Evolutionary conservation across 2,329 filamentous ascomycete species (phyloP).

Genomic region (Stachybotrys echinatus): DNA sequence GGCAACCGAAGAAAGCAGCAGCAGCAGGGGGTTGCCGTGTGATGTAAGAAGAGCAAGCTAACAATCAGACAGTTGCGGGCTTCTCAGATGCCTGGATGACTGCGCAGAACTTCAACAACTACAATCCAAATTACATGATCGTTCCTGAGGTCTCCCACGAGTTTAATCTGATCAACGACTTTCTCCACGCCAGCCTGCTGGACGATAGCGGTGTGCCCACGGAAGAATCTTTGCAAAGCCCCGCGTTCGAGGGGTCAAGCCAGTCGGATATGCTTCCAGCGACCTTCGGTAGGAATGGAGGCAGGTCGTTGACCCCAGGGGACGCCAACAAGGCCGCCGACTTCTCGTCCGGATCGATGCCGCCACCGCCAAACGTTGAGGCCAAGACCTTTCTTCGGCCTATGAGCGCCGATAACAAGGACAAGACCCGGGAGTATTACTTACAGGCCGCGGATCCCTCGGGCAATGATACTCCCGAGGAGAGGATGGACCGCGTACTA

Average conservation of each 20-base stretch:
- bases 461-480: conserved; percentile 78
- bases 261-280: conserved; percentile 43
- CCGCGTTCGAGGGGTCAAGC: conserved; percentile 33
- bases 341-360: conserved; percentile 34
- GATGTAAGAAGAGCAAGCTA: neutral
- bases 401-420: conserved; percentile 60
- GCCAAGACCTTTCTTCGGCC: conserved; percentile 56
- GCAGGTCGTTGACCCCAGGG: conserved; percentile 14
- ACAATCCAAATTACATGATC: conserved; percentile 94
- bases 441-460: conserved; percentile 94
- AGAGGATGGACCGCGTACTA: conserved; percentile 90
- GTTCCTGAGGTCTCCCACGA: conserved; percentile 88
- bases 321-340: conserved; percentile 14
- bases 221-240: conserved; percentile 53
- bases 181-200: conserved; percentile 84
- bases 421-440: conserved; percentile 85
- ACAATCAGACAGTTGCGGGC: conserved; percentile 54
- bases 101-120: conserved; percentile 79
- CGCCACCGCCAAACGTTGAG: conserved; percentile 37
- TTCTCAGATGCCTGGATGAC: conserved; percentile 79
- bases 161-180: conserved; percentile 95
- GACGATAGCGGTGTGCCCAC: conserved; percentile 73
- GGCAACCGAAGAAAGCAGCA: neutral
- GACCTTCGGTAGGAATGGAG: conserved; percentile 37
- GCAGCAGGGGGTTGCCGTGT: neutral